A percentile compares a stretch with the other conserved stretches of the same genome.
phyloP scores from a whole-genome alignment of 352 stramenopile species.

The Phytophthora sp. region DNA sequence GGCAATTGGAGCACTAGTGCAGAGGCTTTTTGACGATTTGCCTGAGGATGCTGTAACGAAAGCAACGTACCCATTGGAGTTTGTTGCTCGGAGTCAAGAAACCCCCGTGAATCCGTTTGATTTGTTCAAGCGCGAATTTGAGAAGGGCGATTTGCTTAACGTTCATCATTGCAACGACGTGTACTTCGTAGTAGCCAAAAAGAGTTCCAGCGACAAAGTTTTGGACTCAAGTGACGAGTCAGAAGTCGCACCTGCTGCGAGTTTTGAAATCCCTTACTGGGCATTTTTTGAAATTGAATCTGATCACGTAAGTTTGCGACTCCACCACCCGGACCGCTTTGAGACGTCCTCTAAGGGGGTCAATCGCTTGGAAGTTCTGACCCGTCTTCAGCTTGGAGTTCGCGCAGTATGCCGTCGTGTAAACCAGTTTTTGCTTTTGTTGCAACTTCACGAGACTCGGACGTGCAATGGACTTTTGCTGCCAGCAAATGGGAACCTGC shows the following conservation, averaged over 20 bases:
- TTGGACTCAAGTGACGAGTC: neutral
- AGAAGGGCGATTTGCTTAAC: slow-evolving; percentile 44
- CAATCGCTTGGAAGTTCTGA: slow-evolving; percentile 72
- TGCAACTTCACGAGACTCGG: slow-evolving; percentile 86
- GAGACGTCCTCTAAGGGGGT: slow-evolving; percentile 27
- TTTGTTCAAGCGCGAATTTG: slow-evolving; percentile 71
- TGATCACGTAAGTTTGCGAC: slow-evolving; percentile 56
- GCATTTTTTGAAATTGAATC: slow-evolving; percentile 71
- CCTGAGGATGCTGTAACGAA: slow-evolving; percentile 62
- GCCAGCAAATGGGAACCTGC: slow-evolving; percentile 43
- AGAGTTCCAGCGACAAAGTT: neutral
- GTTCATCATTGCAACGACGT: slow-evolving; percentile 64
- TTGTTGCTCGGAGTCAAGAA: slow-evolving; percentile 71
- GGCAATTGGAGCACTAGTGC: slow-evolving; percentile 65
- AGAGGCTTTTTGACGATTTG: slow-evolving; percentile 77
- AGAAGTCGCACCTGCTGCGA: neutral
- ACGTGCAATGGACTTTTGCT: slow-evolving; percentile 79
- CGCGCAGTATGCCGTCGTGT: slow-evolving; percentile 75
- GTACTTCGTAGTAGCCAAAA: slow-evolving; percentile 74
- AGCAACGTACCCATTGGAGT: slow-evolving; percentile 73
- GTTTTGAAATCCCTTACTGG: slow-evolving; percentile 79
- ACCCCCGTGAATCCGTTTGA: slow-evolving; percentile 56
- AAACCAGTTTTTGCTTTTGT: slow-evolving; percentile 84
- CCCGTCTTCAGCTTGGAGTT: slow-evolving; percentile 73
- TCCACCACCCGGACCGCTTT: slow-evolving; percentile 65